Conservation (phyloP, 2,329 filamentous ascomycete species). For the Fusarium phyllophilum region DNA sequence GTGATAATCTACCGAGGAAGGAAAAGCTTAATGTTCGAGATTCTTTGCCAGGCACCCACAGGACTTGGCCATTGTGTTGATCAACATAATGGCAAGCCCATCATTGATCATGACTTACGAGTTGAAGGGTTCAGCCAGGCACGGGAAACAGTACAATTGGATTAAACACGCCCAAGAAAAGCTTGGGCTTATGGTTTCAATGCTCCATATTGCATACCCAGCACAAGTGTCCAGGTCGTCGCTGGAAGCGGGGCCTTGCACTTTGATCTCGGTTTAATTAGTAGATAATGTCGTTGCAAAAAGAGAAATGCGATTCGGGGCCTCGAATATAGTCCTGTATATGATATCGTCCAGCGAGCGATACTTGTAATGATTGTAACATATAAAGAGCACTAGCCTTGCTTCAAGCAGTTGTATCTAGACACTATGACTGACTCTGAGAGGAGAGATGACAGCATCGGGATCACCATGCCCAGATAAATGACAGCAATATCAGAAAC, state of each 20-base stretch:
- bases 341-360: neutral
- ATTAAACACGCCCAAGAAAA: neutral
- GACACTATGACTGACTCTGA: neutral
- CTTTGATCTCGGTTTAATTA: slow-evolving; percentile 8
- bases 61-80: neutral
- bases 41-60: neutral
- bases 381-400: neutral
- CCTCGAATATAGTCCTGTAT: neutral
- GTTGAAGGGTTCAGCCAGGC: neutral
- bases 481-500: neutral
- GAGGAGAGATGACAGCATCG: neutral
- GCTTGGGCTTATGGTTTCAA: neutral
- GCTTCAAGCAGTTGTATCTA: neutral
- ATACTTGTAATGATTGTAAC: neutral
- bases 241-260: neutral
- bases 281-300: slow-evolving; percentile 24
- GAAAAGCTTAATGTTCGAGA: neutral
- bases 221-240: neutral
- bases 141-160: slow-evolving; percentile 19
- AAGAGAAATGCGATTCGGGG: neutral
- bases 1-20: neutral
- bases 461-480: neutral
- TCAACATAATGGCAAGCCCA: neutral
- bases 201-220: neutral
- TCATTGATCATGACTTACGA: slow-evolving; percentile 6